Conservation (phyloP, 2,329 filamentous ascomycete species). For the Curvularia hawaiiensis region DNA sequence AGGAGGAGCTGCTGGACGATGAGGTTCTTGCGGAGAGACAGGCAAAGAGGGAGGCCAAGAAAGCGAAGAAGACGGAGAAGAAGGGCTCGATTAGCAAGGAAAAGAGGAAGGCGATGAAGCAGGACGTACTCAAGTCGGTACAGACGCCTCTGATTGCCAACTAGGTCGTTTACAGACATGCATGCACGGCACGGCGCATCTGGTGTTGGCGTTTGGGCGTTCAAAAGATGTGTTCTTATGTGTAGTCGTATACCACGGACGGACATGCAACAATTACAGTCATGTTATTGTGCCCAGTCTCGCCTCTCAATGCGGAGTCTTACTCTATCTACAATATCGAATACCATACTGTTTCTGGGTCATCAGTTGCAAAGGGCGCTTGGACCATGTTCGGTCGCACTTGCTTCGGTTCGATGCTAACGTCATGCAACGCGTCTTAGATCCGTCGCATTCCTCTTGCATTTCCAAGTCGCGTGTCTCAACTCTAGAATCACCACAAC, state of each 20-base stretch:
- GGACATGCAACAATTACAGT: constrained; percentile 1
- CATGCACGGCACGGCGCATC: constrained; percentile 22
- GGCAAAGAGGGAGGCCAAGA: constrained; percentile 58
- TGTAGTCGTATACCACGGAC: constrained; percentile 23
- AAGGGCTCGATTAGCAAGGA: constrained; percentile 50
- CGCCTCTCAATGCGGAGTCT: not conserved
- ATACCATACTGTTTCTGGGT: not conserved
- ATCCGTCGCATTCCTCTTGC: constrained; percentile 11
- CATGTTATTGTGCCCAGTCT: not conserved
- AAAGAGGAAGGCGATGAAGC: constrained; percentile 57
- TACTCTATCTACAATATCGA: not conserved
- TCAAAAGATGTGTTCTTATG: constrained; percentile 25
- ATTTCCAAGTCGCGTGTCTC: constrained; percentile 16
- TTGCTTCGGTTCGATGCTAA: constrained; percentile 22
- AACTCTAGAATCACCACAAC: constrained; percentile 9
- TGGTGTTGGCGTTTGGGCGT: constrained; percentile 25
- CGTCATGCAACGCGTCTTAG: constrained; percentile 26
- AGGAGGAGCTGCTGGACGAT: constrained; percentile 45
- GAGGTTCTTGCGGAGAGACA: constrained; percentile 43
- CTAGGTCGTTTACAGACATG: constrained; percentile 2
- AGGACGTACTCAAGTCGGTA: constrained; percentile 52
- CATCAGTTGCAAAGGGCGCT: not conserved
- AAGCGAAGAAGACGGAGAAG: constrained; percentile 37
- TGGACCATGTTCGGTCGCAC: constrained; percentile 19
- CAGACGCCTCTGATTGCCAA: constrained; percentile 43